These are phyloP conservation scores for Cladosporium sp. DNA, from an alignment of 2,329 filamentous ascomycete genomes.

Conservation along the genomic window DNA sequence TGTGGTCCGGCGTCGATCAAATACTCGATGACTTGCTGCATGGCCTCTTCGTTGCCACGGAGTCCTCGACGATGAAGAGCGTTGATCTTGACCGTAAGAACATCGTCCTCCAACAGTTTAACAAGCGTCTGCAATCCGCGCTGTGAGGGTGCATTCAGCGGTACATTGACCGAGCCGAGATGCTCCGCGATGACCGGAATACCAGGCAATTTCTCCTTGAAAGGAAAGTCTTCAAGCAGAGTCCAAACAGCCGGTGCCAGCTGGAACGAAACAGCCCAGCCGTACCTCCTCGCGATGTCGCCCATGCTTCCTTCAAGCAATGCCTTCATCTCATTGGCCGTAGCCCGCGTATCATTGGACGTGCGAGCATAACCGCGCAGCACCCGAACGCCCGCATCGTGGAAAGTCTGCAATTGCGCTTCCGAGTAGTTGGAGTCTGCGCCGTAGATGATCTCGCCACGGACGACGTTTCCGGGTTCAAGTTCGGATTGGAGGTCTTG, in stretches of 20 bases:
- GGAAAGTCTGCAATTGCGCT: background rate
- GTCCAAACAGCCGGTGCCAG: background rate
- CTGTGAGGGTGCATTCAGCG: background rate
- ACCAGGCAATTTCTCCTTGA: background rate
- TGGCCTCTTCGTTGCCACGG: background rate
- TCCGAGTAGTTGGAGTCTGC: background rate
- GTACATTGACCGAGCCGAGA: slow-evolving; percentile 3
- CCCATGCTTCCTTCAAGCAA: slow-evolving; percentile 2
- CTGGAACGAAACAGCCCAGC: background rate
- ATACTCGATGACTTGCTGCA: background rate
- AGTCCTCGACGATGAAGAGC: slow-evolving; percentile 1
- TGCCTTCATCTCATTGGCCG: background rate
- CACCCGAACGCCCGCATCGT: background rate
- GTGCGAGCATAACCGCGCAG: background rate
- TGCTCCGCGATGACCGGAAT: slow-evolving; percentile 1
- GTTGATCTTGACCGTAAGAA: slow-evolving; percentile 5
- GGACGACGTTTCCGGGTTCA: background rate
- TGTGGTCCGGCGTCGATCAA: background rate
- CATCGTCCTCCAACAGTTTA: background rate
- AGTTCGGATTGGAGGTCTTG: background rate
- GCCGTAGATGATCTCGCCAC: slow-evolving; percentile 7
- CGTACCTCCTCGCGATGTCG: background rate
- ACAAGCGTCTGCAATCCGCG: background rate
- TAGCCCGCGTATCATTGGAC: background rate
- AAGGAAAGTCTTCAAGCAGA: background rate